A percentile compares a stretch with the other conserved stretches of the same genome.
These are phyloP conservation scores for Cercophora samala DNA, from an alignment of 495 filamentous ascomycete species.

Conservation along the genomic window DNA sequence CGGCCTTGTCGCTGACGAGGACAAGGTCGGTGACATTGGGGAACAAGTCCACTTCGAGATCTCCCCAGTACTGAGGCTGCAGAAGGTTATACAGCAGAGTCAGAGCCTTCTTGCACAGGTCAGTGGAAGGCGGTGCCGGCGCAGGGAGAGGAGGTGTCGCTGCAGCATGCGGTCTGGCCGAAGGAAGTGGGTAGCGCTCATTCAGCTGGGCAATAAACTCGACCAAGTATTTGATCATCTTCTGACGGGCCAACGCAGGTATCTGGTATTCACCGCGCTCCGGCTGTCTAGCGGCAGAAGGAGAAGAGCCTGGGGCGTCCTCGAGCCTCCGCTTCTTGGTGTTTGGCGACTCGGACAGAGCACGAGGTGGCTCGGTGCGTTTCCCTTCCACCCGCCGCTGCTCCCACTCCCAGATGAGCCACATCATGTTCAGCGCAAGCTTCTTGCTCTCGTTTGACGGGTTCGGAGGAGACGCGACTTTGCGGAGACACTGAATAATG, in stretches of 20 bases:
- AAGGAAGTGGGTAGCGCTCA: constrained; percentile 73
- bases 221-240: constrained; percentile 88
- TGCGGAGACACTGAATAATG: constrained; percentile 83
- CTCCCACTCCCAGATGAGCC: constrained; percentile 90
- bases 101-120: constrained; percentile 82
- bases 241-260: constrained; percentile 59
- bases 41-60: constrained; percentile 87
- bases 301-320: constrained; percentile 43
- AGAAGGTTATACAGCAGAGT: constrained; percentile 80
- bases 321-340: constrained; percentile 76
- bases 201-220: constrained; percentile 88
- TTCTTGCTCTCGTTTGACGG: constrained; percentile 92
- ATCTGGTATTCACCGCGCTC: constrained; percentile 69
- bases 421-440: constrained; percentile 84
- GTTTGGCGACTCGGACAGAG: constrained; percentile 64
- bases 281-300: constrained; percentile 46
- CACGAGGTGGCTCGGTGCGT: constrained; percentile 40
- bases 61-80: constrained; percentile 84
- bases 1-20: constrained; percentile 65
- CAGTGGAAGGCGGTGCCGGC: constrained; percentile 54
- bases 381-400: constrained; percentile 65
- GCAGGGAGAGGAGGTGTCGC: constrained; percentile 45
- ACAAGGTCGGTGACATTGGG: constrained; percentile 84
- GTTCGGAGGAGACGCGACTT: constrained; percentile 79
- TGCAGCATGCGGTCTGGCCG: constrained; percentile 60